These are phyloP conservation scores for Crithidia expoeki DNA, from an alignment of 208 protist species.

Conservation along the genomic window DNA sequence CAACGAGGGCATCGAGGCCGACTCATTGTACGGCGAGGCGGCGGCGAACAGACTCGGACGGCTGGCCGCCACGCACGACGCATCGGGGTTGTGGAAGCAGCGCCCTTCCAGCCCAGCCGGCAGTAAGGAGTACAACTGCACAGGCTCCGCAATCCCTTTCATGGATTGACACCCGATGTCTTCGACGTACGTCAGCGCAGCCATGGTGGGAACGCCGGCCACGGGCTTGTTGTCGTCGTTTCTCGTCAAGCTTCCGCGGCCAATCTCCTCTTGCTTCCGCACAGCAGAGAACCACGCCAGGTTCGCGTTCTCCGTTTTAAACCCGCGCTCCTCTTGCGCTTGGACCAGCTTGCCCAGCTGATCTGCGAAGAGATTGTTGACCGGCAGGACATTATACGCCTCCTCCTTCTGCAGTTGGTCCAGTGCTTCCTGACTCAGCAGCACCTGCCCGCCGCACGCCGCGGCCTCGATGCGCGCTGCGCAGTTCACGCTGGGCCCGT, in stretches of 20 bases:
- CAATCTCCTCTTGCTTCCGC: background rate
- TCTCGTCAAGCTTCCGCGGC: background rate
- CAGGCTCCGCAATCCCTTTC: constrained; percentile 33
- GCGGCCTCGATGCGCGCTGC: constrained; percentile 17
- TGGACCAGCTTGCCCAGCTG: constrained; percentile 22
- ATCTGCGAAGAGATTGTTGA: constrained; percentile 25
- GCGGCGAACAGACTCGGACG: too few species aligned
- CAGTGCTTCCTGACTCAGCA: constrained; percentile 8
- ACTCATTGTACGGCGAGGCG: too few species aligned
- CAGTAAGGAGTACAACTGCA: constrained; percentile 38
- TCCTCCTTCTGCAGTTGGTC: constrained; percentile 14
- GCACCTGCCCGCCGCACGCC: constrained; percentile 7
- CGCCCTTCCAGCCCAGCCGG: constrained; percentile 32
- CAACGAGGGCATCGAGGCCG: too few species aligned
- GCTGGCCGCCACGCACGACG: too few species aligned
- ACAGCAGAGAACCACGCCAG: background rate
- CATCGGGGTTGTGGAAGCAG: too few species aligned
- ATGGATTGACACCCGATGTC: constrained; percentile 27
- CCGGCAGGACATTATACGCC: constrained; percentile 1
- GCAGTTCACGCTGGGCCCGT: constrained; percentile 41
- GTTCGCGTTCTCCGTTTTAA: background rate
- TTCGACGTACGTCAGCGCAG: constrained; percentile 10
- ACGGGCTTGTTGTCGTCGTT: background rate
- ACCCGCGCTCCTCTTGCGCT: constrained; percentile 9
- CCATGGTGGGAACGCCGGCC: background rate